Evolutionary conservation across 2,329 filamentous ascomycete species (phyloP).

Genomic region (Biscogniauxia mediterranea): DNA sequence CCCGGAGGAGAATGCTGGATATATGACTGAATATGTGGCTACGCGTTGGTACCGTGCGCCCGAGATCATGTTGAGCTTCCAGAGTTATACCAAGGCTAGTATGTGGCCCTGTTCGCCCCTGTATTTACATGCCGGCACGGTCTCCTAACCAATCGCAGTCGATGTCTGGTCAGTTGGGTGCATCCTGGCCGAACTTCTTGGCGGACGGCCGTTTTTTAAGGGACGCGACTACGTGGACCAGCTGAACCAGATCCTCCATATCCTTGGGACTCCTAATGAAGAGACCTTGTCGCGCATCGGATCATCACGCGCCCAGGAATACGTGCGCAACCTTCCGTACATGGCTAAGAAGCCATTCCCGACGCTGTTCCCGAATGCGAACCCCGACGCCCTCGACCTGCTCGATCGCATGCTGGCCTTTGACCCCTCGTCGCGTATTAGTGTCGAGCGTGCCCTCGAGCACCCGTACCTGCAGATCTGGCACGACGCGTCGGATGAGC

Average conservation of each 20-base stretch:
- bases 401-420: constrained; percentile 97
- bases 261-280: constrained; percentile 93
- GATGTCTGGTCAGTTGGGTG: constrained; percentile 99
- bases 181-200: constrained; percentile 92
- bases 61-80: constrained; percentile 99
- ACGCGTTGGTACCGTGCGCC: constrained; percentile 94
- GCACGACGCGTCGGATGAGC: constrained; percentile 97
- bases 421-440: constrained; percentile 89
- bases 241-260: constrained; percentile 98
- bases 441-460: constrained; percentile 91
- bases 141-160: constrained; percentile 53
- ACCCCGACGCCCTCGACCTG: constrained; percentile 91
- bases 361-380: constrained; percentile 86
- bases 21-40: constrained; percentile 99
- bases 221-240: constrained; percentile 99
- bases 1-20: constrained; percentile 96
- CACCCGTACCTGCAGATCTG: constrained; percentile 96
- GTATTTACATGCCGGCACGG: not conserved
- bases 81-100: constrained; percentile 99
- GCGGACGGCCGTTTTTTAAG: constrained; percentile 98
- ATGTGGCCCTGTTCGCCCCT: constrained; percentile 38
- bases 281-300: constrained; percentile 92
- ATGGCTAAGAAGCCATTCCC: constrained; percentile 94
- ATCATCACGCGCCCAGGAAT: constrained; percentile 93
- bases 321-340: constrained; percentile 91